Conservation (phyloP, 2,329 filamentous ascomycete species). For the Sclerotinia minor region DNA sequence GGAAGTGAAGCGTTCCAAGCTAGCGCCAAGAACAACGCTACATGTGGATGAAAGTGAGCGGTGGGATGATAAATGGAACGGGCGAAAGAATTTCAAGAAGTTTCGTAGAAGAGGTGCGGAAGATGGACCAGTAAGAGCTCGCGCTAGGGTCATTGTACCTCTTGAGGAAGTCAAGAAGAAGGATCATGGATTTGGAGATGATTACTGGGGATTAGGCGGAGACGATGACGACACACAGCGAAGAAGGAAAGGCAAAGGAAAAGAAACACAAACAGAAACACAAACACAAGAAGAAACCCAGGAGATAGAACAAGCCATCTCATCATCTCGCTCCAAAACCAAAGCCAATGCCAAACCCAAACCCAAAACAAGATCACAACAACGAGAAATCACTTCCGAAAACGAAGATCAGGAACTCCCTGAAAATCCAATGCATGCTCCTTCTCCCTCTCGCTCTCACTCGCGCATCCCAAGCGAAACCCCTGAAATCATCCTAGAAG, state of each 20-base stretch:
- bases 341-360: neutral
- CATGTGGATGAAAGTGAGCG: constrained; percentile 54
- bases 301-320: neutral
- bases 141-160: constrained; percentile 52
- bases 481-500: neutral
- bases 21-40: constrained; percentile 34
- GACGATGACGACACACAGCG: constrained; percentile 41
- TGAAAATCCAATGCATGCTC: constrained; percentile 7
- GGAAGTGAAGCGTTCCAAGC: constrained; percentile 53
- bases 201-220: constrained; percentile 53
- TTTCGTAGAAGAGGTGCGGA: constrained; percentile 65
- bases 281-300: constrained; percentile 19
- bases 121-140: constrained; percentile 40
- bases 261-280: constrained; percentile 26
- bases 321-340: neutral
- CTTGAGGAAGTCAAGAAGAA: constrained; percentile 62
- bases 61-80: constrained; percentile 91
- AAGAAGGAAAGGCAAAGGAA: constrained; percentile 39
- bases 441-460: too few relatives aligned
- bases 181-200: constrained; percentile 58
- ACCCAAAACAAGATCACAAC: constrained; percentile 7
- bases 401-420: constrained; percentile 16
- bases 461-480: neutral
- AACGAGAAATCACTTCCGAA: constrained; percentile 17
- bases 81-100: constrained; percentile 92